These are phyloP conservation scores for Nemophila menziesii DNA, from an alignment of 257 asterid genomes.

Conservation along the genomic window DNA sequence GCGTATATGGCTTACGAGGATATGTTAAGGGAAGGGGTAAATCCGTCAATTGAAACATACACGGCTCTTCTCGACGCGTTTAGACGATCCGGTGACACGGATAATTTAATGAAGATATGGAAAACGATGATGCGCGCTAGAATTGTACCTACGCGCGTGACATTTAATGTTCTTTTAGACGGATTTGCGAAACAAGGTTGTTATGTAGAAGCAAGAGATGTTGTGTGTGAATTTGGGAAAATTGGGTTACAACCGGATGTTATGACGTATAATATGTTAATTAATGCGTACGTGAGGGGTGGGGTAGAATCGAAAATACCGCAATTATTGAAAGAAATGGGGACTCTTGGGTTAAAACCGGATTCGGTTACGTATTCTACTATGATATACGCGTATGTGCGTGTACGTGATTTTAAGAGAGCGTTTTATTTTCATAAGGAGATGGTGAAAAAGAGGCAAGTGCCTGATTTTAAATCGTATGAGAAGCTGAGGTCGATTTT, in stretches of 20 bases:
- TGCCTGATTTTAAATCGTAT: slow-evolving; percentile 69
- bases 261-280: slow-evolving; percentile 89
- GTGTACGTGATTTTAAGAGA: slow-evolving; percentile 82
- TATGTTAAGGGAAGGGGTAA: slow-evolving; percentile 62
- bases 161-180: slow-evolving; percentile 72
- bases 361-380: slow-evolving; percentile 84
- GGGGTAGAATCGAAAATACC: slow-evolving; percentile 82
- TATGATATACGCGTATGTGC: slow-evolving; percentile 80
- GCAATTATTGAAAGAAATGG: slow-evolving; percentile 79
- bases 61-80: slow-evolving; percentile 75
- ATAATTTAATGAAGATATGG: slow-evolving; percentile 71
- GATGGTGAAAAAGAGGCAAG: slow-evolving; percentile 78
- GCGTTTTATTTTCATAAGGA: slow-evolving; percentile 79
- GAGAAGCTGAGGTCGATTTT: slow-evolving; percentile 68
- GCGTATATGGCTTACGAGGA: slow-evolving; percentile 55
- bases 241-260: slow-evolving; percentile 70
- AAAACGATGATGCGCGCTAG: slow-evolving; percentile 61
- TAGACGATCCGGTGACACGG: slow-evolving; percentile 84
- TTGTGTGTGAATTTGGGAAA: slow-evolving; percentile 66
- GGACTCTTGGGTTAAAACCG: slow-evolving; percentile 60
- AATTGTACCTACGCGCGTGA: slow-evolving; percentile 57
- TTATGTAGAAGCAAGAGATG: slow-evolving; percentile 74
- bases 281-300: slow-evolving; percentile 86
- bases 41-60: slow-evolving; percentile 75
- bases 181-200: slow-evolving; percentile 87